phyloP scores from a whole-genome alignment of 306 rosid genomes.

The Cajanus cajan region DNA sequence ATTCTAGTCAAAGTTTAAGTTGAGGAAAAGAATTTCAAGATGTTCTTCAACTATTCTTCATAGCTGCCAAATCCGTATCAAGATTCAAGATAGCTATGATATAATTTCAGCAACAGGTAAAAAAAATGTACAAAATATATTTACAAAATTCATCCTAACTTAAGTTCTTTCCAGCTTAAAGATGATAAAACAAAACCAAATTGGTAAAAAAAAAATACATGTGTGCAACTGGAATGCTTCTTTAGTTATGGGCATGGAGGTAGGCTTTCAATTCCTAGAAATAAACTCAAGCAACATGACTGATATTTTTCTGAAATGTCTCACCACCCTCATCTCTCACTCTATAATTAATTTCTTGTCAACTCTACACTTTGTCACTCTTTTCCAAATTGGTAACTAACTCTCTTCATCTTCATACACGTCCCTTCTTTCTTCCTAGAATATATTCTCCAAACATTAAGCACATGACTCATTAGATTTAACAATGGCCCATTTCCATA shows the following conservation, averaged over 20 bases:
- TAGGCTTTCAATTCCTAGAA: too few relatives aligned
- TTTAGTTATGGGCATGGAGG: neutral
- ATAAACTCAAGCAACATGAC: too few relatives aligned
- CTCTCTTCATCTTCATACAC: neutral
- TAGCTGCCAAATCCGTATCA: constrained; percentile 62
- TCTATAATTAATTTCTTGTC: too few relatives aligned
- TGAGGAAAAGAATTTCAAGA: constrained; percentile 81
- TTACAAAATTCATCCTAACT: neutral
- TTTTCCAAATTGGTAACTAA: too few relatives aligned
- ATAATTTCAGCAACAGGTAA: constrained; percentile 21
- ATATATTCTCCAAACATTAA: neutral
- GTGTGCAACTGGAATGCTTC: neutral
- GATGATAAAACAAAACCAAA: neutral
- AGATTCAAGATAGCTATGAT: constrained; percentile 10
- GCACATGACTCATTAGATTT: neutral
- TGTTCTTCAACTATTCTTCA: constrained; percentile 94
- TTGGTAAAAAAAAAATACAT: neutral
- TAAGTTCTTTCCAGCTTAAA: neutral
- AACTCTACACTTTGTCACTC: too few relatives aligned
- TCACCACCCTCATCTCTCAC: too few relatives aligned
- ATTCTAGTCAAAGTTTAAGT: constrained; percentile 95
- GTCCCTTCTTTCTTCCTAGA: neutral
- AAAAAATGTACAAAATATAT: neutral
- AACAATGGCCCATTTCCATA: neutral
- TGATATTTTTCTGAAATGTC: too few relatives aligned